Conservation (phyloP, 1,284 basidiomycete species). For the Ustilago loliicola region DNA sequence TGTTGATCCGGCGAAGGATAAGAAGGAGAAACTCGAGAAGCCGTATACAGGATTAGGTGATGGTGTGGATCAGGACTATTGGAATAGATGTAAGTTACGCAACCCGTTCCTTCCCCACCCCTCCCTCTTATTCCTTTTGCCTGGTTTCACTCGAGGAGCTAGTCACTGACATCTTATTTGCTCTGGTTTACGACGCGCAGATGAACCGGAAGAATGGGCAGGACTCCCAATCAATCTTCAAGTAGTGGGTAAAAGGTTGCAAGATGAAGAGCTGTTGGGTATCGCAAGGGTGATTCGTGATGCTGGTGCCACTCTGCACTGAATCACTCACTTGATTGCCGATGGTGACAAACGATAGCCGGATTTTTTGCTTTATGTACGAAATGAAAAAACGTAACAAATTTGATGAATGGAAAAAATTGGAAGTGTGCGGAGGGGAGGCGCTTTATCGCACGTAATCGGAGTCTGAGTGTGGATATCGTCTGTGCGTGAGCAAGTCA, state of each 20-base stretch:
- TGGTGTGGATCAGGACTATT: slow-evolving; percentile 23
- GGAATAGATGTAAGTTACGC: slow-evolving; percentile 15
- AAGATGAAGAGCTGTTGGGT: slow-evolving; percentile 80
- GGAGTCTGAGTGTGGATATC: background rate
- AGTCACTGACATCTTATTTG: too few relatives aligned
- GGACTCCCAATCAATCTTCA: slow-evolving; percentile 79
- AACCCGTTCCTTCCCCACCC: too few relatives aligned
- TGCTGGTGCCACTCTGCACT: slow-evolving; percentile 41
- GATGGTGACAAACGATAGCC: too few relatives aligned
- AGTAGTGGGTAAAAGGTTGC: slow-evolving; percentile 77
- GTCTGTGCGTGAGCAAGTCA: background rate
- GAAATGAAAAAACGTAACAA: background rate
- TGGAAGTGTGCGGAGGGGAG: too few relatives aligned
- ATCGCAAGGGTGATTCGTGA: slow-evolving; percentile 49
- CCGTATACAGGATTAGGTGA: slow-evolving; percentile 19
- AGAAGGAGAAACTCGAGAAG: slow-evolving; percentile 73
- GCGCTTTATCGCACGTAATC: slow-evolving; percentile 6
- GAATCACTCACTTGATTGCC: too few relatives aligned
- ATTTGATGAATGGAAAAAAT: background rate
- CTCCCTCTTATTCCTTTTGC: background rate
- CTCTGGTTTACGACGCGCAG: background rate
- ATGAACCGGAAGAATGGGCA: slow-evolving; percentile 72
- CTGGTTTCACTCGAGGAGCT: background rate
- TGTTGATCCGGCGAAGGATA: slow-evolving; percentile 72
- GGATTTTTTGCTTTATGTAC: background rate